A percentile compares a stretch with the other conserved stretches of the same genome.
These are phyloP conservation scores for Rhizoctonia solani DNA, from an alignment of 1,284 basidiomycete species.

Conservation along the genomic window DNA sequence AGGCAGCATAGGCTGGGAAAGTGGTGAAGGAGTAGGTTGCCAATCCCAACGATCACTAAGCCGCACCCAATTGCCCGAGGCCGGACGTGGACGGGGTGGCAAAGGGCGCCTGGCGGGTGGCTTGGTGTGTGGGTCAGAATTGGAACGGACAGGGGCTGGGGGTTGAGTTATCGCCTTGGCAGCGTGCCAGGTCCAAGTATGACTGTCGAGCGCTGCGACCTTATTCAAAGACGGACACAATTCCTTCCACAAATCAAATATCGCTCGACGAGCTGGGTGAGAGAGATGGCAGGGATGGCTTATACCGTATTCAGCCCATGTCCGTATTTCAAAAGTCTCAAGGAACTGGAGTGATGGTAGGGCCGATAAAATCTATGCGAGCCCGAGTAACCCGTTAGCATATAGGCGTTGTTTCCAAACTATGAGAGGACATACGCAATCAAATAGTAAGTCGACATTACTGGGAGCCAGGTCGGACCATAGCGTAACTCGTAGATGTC, in stretches of 20 bases:
- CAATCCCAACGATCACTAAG: constrained; percentile 27
- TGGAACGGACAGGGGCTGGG: background rate
- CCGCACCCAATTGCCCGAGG: constrained; percentile 26
- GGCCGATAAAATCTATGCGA: constrained; percentile 23
- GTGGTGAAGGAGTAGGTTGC: constrained; percentile 8
- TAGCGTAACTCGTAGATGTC: constrained; percentile 11
- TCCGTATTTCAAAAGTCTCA: constrained; percentile 25
- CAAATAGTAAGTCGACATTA: constrained; percentile 25
- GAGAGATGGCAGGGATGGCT: constrained; percentile 25
- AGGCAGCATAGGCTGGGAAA: background rate
- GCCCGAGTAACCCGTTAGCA: constrained; percentile 8
- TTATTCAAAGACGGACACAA: constrained; percentile 18
- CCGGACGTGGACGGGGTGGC: constrained; percentile 24
- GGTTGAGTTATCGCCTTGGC: background rate
- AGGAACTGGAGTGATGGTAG: constrained; percentile 21
- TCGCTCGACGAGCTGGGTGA: constrained; percentile 9
- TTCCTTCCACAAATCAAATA: constrained; percentile 30
- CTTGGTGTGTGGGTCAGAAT: constrained; percentile 17
- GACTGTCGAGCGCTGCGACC: constrained; percentile 16
- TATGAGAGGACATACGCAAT: constrained; percentile 10
- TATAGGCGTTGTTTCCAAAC: background rate
- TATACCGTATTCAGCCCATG: constrained; percentile 33
- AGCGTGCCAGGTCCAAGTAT: constrained; percentile 24
- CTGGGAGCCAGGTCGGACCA: constrained; percentile 27
- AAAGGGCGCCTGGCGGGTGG: background rate